These are phyloP conservation scores for Ettlia oleoabundans DNA, from an alignment of 139 green algal genomes.

Conservation along the genomic window DNA sequence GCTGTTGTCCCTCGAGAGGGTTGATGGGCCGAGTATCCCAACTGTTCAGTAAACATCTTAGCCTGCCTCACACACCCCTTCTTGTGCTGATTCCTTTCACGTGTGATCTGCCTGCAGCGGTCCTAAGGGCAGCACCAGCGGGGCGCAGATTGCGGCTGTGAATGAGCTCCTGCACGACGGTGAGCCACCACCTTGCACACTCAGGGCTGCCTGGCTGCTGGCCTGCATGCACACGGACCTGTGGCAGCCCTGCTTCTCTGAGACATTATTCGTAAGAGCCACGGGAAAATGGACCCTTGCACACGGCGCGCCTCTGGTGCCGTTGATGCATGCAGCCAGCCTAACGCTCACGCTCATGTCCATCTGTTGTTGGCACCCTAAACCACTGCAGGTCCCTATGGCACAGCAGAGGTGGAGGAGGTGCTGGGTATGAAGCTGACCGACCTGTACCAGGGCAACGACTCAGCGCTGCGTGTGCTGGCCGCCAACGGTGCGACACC, in stretches of 20 bases:
- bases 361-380: too few species aligned
- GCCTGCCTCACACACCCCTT: too few species aligned
- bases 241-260: background rate
- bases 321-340: too few species aligned
- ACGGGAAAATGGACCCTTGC: too few species aligned
- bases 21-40: too few species aligned
- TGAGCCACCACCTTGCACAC: background rate
- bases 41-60: too few species aligned
- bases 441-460: slow-evolving; percentile 63
- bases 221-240: background rate
- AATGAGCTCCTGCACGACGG: slow-evolving; percentile 69
- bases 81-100: too few species aligned
- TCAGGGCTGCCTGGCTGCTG: background rate
- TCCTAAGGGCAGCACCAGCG: slow-evolving; percentile 14
- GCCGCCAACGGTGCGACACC: slow-evolving; percentile 25
- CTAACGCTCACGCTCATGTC: too few species aligned
- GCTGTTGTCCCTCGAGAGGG: too few species aligned
- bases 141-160: slow-evolving; percentile 47
- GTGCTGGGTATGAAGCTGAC: slow-evolving; percentile 60
- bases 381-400: slow-evolving; percentile 32
- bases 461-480: slow-evolving; percentile 57
- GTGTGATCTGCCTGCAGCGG: slow-evolving; percentile 3
- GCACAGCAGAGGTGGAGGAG: slow-evolving; percentile 60
- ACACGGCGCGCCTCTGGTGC: too few species aligned
- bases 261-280: too few species aligned